Base-by-base conservation (phyloP, 257 asterid genomes). In the Gynochthodes officinalis region DNA sequence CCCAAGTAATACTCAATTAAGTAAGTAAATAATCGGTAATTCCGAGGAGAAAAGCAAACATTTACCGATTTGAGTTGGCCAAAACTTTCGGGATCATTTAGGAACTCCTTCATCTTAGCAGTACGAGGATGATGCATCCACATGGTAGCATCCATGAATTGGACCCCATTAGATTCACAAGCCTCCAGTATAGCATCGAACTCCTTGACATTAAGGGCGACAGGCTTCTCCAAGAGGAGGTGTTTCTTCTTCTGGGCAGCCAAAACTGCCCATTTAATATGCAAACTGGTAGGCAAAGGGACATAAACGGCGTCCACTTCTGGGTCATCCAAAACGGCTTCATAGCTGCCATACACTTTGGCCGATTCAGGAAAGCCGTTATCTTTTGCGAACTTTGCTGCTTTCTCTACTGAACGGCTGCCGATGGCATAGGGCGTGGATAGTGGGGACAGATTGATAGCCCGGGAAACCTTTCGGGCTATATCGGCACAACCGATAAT, bases 81-180 rank as follows among this genome's bases (percentile, higher is more conserved):
- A 33, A 91, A 91, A 5, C 16, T 69, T 1, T 80, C 63, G 4
- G 84, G 46, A 75, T 88, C 86, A 7, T 70, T 54, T n/a, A 89
- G 80, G 71, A 88, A 89, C 28, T 88, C 90, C 76, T 9, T 83
- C 93, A 88, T 88, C 75, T 88, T 82, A 5, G 82, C 81, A 7
- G 93, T 85, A 76, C 96, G 82, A 4, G 97, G 96, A 59, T 91
- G 75, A 78, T 91, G 97, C 89, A 91, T 84, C 91, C 90, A 91
- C 97, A 89, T 88, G 71, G 97, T 91, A 35, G 75, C 82, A 73
- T 91, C 97, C 88, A 91, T 91, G 71, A 86, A 78, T 84, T 88
- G 96, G 80, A 91, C 88, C 43, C 90, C 93, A 77, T 78, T 85
- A 67, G 93, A 77, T 77, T 89, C 93, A 33, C 89, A 85, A 23